Percentiles rank a stretch among this genome's conserved stretches.
Evolutionary conservation across 306 rosid species (phyloP).

Genomic region (Dryas drummondii): DNA sequence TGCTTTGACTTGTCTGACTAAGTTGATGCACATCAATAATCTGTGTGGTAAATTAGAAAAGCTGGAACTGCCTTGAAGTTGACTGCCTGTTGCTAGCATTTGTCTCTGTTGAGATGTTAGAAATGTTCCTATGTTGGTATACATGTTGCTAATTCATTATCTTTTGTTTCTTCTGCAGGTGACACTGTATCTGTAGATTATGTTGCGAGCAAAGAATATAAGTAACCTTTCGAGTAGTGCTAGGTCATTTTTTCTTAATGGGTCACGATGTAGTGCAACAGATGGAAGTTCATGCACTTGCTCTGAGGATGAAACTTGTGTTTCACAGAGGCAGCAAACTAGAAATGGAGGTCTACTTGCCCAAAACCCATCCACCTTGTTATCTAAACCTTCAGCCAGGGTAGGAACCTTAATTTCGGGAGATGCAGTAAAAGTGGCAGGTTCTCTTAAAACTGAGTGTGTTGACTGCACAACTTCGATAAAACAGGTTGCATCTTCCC

Average conservation of each 20-base stretch:
- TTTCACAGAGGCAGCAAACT: constrained; percentile 49
- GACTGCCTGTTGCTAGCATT: neutral
- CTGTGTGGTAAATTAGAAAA: neutral
- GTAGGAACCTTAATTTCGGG: constrained; percentile 45
- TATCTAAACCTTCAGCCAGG: constrained; percentile 40
- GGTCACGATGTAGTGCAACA: constrained; percentile 60
- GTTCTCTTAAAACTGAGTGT: constrained; percentile 39
- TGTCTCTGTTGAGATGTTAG: neutral
- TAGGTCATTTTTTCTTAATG: constrained; percentile 66
- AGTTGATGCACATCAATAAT: neutral
- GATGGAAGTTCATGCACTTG: constrained; percentile 85
- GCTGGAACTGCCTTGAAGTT: too few species aligned
- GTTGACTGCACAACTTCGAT: constrained; percentile 35
- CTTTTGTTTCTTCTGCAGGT: constrained; percentile 10
- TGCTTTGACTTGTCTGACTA: neutral
- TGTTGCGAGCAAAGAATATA: constrained; percentile 82
- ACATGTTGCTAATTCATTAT: constrained; percentile 9
- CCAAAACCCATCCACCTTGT: constrained; percentile 51
- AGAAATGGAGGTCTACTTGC: constrained; percentile 43
- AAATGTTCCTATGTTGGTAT: neutral
- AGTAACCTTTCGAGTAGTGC: constrained; percentile 73
- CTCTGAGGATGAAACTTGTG: constrained; percentile 75
- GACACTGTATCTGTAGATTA: constrained; percentile 42
- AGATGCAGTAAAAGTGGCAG: constrained; percentile 36
- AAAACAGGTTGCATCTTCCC: constrained; percentile 37